phyloP scores from a whole-genome alignment of 1,139 yeast species.

The Torulaspora globosa region DNA sequence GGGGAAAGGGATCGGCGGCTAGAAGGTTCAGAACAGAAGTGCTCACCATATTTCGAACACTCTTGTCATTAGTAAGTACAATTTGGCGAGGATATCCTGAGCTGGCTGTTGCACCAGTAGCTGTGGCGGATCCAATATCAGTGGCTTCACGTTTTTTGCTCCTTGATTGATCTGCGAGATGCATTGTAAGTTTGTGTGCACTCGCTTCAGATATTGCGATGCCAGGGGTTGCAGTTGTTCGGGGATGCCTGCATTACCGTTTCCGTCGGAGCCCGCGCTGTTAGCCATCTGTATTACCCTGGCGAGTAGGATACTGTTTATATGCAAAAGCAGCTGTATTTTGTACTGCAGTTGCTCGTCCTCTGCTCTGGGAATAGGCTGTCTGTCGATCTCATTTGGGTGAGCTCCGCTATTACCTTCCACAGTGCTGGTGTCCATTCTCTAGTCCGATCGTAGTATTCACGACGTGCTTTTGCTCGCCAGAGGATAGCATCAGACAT shows the following conservation, averaged over 20 bases:
- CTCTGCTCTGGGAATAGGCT: constrained; percentile 7
- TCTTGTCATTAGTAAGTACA: constrained; percentile 34
- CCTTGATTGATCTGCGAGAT: constrained; percentile 37
- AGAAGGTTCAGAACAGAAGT: background rate
- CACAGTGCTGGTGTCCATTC: background rate
- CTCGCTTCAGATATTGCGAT: constrained; percentile 33
- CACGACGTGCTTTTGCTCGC: too few species aligned
- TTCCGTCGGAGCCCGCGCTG: constrained; percentile 16
- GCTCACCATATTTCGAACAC: constrained; percentile 33
- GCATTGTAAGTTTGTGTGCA: constrained; percentile 37
- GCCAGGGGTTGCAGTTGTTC: constrained; percentile 22
- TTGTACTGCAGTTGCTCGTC: constrained; percentile 34
- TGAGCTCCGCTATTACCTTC: background rate
- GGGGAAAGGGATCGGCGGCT: constrained; percentile 1
- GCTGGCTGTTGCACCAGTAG: constrained; percentile 23
- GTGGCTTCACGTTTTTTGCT: constrained; percentile 27
- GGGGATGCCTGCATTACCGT: constrained; percentile 13
- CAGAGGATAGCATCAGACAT: too few species aligned
- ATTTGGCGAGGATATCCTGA: constrained; percentile 33
- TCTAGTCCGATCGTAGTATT: background rate
- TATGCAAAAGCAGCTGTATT: constrained; percentile 35
- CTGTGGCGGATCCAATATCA: constrained; percentile 32
- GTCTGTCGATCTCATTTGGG: background rate
- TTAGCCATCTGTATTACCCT: constrained; percentile 29
- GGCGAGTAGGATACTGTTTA: constrained; percentile 34